Evolutionary conservation across 176 grass and related monocot genomes (phyloP).

Genomic region (Aegilops sharonensis): DNA sequence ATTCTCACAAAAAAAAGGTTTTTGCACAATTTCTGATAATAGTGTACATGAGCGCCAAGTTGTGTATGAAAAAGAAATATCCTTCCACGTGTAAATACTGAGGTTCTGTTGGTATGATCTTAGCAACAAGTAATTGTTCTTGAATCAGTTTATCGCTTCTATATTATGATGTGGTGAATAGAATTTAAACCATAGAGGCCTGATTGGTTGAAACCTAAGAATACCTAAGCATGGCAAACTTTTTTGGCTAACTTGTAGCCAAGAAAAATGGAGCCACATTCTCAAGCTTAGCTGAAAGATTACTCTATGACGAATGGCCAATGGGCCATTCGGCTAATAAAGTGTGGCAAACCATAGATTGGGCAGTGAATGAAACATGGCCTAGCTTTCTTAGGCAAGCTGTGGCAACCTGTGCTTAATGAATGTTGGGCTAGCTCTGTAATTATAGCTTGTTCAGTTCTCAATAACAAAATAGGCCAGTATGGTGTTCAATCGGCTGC

Average conservation of each 20-base stretch:
- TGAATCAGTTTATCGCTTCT: conserved; percentile 17
- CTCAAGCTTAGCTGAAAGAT: not conserved
- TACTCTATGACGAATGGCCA: not conserved
- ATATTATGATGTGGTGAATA: not conserved
- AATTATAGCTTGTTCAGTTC: not conserved
- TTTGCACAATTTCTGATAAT: not conserved
- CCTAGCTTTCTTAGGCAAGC: not conserved
- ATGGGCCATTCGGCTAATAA: not conserved
- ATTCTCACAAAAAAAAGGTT: not conserved
- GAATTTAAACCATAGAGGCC: not conserved
- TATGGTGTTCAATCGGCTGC: not conserved
- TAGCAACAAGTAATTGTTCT: conserved; percentile 5
- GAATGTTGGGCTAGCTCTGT: not conserved
- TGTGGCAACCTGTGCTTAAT: not conserved
- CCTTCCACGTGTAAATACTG: conserved; percentile 40
- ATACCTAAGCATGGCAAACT: not conserved
- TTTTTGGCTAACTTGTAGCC: conserved; percentile 1
- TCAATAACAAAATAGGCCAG: not conserved
- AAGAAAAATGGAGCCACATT: not conserved
- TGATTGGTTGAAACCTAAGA: conserved; percentile 1
- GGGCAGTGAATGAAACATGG: not conserved
- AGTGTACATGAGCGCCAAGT: conserved; percentile 5
- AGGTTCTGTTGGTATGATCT: conserved; percentile 40
- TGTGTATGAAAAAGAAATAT: conserved; percentile 47
- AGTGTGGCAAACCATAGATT: not conserved